phyloP scores from a whole-genome alignment of 805 yeast species.

The Starmera dryadoides region DNA sequence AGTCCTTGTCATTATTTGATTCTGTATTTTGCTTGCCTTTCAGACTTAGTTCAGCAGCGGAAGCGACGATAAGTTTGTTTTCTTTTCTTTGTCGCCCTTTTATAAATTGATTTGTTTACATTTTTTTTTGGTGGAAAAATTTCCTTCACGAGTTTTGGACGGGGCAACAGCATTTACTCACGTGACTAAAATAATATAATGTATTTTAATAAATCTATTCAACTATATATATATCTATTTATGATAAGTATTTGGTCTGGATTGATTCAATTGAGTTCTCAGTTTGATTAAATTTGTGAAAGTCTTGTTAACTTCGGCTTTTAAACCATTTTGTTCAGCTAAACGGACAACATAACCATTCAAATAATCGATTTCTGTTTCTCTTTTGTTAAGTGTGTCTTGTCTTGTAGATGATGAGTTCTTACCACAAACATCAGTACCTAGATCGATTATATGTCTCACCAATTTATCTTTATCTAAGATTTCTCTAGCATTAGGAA shows the following conservation, averaged over 20 bases:
- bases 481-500: conserved; percentile 10
- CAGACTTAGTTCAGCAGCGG: too few relatives aligned
- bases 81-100: too few relatives aligned
- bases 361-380: conserved; percentile 74
- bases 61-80: too few relatives aligned
- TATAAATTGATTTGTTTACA: too few relatives aligned
- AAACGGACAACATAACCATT: conserved; percentile 69
- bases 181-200: too few relatives aligned
- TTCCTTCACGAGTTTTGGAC: too few relatives aligned
- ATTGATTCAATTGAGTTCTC: conserved; percentile 22
- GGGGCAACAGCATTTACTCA: too few relatives aligned
- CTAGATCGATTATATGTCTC: conserved; percentile 29
- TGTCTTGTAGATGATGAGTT: conserved; percentile 50
- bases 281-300: conserved; percentile 26
- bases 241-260: conserved; percentile 12
- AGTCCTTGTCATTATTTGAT: background rate
- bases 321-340: conserved; percentile 37
- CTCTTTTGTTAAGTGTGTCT: conserved; percentile 45
- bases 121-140: too few relatives aligned
- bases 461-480: conserved; percentile 27
- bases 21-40: background rate
- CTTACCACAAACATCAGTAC: conserved; percentile 38
- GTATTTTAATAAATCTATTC: too few relatives aligned
- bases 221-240: conserved; percentile 13
- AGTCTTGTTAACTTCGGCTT: conserved; percentile 25